Conservation (phyloP, 306 rosid genomes). For the Acacia crassicarpa region DNA sequence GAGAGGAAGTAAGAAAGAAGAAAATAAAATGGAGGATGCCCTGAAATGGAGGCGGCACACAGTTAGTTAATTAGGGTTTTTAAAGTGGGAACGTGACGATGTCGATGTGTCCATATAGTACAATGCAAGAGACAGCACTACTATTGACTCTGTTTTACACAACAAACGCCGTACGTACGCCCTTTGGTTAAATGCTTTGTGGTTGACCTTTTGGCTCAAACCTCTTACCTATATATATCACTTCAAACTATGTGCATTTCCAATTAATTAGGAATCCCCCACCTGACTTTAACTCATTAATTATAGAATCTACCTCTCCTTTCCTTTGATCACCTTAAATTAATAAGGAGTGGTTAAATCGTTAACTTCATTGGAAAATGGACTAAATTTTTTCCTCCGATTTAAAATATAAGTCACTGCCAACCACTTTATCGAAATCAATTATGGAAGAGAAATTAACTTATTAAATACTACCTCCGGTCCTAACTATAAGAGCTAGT, state of each 20-base stretch:
- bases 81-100: conserved; percentile 40
- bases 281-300: conserved; percentile 31
- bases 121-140: conserved; percentile 42
- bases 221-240: background rate
- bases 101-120: conserved; percentile 42
- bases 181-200: background rate
- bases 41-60: background rate
- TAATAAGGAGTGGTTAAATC: too few relatives aligned
- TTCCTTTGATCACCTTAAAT: too few relatives aligned
- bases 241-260: conserved; percentile 12
- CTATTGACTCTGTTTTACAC: background rate
- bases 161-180: conserved; percentile 1
- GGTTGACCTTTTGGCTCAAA: background rate
- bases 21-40: background rate
- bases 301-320: background rate
- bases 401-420: too few relatives aligned
- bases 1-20: too few relatives aligned
- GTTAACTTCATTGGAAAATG: too few relatives aligned
- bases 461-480: too few relatives aligned
- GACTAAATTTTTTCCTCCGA: too few relatives aligned
- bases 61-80: conserved; percentile 6
- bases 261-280: background rate
- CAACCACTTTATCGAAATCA: too few relatives aligned
- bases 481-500: too few relatives aligned
- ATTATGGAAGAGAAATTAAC: too few relatives aligned